Evolutionary conservation across 2,329 filamentous ascomycete species (phyloP).

Genomic region (Juglanconis oblonga): DNA sequence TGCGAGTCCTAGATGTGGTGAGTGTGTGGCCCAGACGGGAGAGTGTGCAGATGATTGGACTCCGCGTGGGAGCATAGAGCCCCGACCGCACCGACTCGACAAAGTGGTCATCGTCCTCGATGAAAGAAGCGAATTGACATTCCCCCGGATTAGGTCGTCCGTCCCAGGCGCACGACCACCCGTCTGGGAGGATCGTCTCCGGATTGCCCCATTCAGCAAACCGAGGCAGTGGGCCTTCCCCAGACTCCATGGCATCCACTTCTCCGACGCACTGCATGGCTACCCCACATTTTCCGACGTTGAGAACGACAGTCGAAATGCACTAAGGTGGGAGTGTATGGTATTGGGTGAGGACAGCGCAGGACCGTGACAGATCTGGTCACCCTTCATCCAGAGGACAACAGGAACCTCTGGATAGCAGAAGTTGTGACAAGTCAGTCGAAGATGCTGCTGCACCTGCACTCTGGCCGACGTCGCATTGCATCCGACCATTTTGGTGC

Average conservation of each 20-base stretch:
- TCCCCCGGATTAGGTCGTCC: neutral
- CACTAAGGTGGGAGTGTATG: too few relatives aligned
- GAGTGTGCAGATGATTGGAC: neutral
- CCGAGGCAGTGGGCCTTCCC: slow-evolving; percentile 4
- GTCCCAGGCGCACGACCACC: neutral
- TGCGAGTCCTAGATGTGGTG: too few relatives aligned
- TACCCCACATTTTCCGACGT: slow-evolving; percentile 11
- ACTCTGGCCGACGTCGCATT: slow-evolving; percentile 12
- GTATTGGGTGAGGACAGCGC: too few relatives aligned
- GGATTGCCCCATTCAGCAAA: slow-evolving; percentile 14
- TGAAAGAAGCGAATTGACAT: too few relatives aligned
- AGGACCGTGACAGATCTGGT: neutral
- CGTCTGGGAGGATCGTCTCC: neutral
- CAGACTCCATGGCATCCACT: neutral
- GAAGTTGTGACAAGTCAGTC: neutral
- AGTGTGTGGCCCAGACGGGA: neutral
- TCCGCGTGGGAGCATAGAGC: too few relatives aligned
- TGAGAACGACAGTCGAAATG: neutral
- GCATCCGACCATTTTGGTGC: neutral
- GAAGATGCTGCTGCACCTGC: neutral
- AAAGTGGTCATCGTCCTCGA: too few relatives aligned
- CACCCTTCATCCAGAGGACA: neutral
- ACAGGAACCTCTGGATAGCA: neutral
- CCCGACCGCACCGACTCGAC: too few relatives aligned
- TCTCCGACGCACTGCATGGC: neutral